Evolutionary conservation across 371 early-diverging fungal genomes (phyloP).

Genomic region (Apophysomyces sp.): DNA sequence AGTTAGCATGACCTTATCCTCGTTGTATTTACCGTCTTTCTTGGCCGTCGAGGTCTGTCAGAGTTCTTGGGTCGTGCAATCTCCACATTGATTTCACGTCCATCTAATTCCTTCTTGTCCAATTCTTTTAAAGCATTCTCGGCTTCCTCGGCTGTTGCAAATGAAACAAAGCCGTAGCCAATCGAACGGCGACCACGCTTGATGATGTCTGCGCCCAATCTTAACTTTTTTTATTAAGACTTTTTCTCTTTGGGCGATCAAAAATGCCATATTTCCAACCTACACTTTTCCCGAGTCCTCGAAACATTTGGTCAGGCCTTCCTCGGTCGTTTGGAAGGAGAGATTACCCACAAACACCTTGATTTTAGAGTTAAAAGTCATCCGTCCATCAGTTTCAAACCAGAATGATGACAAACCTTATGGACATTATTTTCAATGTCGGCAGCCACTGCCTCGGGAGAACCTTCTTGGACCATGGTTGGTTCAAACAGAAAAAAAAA

Average conservation of each 20-base stretch:
- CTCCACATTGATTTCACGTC: conserved; percentile 87
- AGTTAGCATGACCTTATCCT: no score
- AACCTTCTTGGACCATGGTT: not conserved
- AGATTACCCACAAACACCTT: conserved; percentile 97
- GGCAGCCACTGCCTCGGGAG: not conserved
- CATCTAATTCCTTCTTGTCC: conserved; percentile 75
- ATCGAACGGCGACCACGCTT: conserved; percentile 74
- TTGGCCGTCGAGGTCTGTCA: conserved; percentile 4
- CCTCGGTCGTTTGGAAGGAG: conserved; percentile 80
- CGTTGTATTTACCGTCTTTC: no score
- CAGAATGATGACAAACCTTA: no score
- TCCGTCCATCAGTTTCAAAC: no score
- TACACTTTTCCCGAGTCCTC: conserved; percentile 72
- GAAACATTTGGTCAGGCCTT: conserved; percentile 75
- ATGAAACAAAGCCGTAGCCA: conserved; percentile 94
- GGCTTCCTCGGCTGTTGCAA: conserved; percentile 70
- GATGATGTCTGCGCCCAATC: conserved; percentile 70
- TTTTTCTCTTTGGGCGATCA: not conserved
- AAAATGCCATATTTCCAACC: conserved; percentile 27
- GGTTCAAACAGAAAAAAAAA: not conserved
- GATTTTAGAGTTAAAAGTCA: not conserved
- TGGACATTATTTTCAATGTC: not conserved
- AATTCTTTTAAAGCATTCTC: conserved; percentile 69
- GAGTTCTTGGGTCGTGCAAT: conserved; percentile 61
- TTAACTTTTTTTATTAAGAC: not conserved